Conservation (phyloP, 2,329 filamentous ascomycete genomes). For the Trichophyton equinum region DNA sequence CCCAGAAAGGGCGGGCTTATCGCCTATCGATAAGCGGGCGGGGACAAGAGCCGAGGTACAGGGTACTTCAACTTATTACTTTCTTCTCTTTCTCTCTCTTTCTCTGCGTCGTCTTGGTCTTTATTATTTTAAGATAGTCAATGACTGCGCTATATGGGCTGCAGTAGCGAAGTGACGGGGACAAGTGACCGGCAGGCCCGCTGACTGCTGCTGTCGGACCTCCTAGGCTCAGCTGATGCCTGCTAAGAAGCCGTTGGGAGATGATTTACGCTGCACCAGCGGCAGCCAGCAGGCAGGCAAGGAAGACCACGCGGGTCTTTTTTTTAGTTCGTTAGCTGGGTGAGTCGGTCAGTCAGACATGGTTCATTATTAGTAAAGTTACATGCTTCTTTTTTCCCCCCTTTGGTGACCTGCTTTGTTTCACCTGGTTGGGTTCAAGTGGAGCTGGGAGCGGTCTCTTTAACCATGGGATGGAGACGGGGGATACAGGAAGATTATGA, state of each 20-base stretch:
- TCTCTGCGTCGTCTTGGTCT: neutral
- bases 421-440: neutral
- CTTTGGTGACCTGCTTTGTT: neutral
- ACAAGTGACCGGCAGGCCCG: neutral
- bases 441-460: neutral
- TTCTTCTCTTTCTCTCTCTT: neutral
- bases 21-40: neutral
- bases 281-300: neutral
- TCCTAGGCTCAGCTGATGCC: neutral
- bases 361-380: too few relatives aligned
- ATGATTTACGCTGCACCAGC: neutral
- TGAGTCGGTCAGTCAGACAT: too few relatives aligned
- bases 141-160: neutral
- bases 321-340: neutral
- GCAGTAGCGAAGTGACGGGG: neutral
- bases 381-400: too few relatives aligned
- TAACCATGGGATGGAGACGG: too few relatives aligned
- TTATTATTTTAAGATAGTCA: neutral
- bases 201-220: neutral
- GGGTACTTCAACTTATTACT: neutral
- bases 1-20: neutral
- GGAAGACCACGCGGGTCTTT: constrained; percentile 1
- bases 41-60: neutral
- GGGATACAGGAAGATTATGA: neutral
- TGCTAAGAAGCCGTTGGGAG: neutral